Conservation (phyloP, 225 moss, liverwort and hornwort genomes). For the Pseudisothecium myosuroides region DNA sequence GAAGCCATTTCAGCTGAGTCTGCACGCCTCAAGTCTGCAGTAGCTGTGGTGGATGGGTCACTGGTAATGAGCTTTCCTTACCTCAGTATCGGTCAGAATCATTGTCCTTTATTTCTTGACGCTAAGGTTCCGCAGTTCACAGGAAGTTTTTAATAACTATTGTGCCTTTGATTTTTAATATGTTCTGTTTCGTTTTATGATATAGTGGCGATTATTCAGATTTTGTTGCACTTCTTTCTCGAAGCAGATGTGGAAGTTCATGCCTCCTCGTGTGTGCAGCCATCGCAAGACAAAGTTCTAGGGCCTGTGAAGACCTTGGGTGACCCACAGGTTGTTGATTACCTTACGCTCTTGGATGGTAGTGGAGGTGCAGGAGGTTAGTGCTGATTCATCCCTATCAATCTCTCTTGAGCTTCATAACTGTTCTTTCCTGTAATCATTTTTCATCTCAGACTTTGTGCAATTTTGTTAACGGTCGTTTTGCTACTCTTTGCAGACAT, state of each 20-base stretch:
- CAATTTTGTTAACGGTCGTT: neutral
- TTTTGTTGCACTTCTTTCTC: neutral
- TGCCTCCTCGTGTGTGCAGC: constrained; percentile 10
- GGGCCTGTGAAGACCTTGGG: constrained; percentile 41
- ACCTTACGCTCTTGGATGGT: constrained; percentile 45
- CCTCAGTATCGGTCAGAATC: neutral
- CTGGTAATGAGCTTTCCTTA: constrained; percentile 33
- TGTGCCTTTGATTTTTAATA: neutral
- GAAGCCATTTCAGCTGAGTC: constrained; percentile 64
- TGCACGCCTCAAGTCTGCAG: constrained; percentile 46
- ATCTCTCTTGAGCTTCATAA: neutral
- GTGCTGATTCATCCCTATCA: neutral
- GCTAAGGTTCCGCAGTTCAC: neutral
- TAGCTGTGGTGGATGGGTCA: constrained; percentile 59
- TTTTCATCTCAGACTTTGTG: neutral
- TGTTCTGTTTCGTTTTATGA: neutral
- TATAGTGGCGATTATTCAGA: neutral
- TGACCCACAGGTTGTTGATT: constrained; percentile 42
- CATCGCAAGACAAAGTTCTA: constrained; percentile 30
- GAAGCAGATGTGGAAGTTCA: neutral
- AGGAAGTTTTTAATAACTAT: neutral
- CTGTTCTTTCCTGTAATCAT: neutral
- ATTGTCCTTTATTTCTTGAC: neutral
- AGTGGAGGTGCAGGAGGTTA: constrained; percentile 39
- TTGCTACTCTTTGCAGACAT: constrained; percentile 11